A percentile compares a stretch with the other conserved stretches of the same genome.
Conservation (phyloP, 495 filamentous ascomycete genomes). For the Xylaria grammica region DNA sequence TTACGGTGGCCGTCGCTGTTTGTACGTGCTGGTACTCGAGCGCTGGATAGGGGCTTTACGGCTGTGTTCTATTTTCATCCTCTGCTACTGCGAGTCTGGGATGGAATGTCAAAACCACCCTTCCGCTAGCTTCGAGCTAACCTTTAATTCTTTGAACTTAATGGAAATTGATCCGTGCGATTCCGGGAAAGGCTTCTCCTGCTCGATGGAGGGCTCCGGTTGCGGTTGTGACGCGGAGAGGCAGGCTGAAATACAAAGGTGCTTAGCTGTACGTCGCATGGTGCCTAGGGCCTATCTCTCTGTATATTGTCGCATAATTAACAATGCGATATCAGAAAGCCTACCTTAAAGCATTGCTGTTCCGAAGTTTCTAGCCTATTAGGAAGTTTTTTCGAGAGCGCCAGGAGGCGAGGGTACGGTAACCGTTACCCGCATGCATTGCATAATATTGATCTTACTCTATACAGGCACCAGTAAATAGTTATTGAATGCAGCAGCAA, state of each 20-base stretch:
- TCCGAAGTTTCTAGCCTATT: neutral
- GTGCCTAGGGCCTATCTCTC: neutral
- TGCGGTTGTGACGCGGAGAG: neutral
- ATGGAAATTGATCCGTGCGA: too few species aligned
- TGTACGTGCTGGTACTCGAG: neutral
- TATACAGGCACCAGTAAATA: neutral
- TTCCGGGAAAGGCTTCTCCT: too few species aligned
- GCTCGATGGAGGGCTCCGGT: neutral
- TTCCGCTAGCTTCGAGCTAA: too few species aligned
- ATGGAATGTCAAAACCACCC: neutral
- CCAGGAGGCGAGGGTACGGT: neutral
- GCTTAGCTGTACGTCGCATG: neutral
- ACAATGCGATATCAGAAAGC: neutral
- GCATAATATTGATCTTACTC: neutral
- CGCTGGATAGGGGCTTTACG: neutral
- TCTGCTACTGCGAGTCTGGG: too few species aligned
- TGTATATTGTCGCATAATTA: neutral
- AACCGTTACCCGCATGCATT: neutral
- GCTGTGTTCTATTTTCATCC: too few species aligned
- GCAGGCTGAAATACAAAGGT: neutral
- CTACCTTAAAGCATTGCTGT: neutral
- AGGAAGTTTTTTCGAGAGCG: neutral
- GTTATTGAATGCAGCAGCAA: neutral
- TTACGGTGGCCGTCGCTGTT: neutral
- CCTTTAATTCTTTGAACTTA: too few species aligned